Evolutionary conservation across 2,329 filamentous ascomycete genomes (phyloP).

Genomic region (Apiospora phragmitis): DNA sequence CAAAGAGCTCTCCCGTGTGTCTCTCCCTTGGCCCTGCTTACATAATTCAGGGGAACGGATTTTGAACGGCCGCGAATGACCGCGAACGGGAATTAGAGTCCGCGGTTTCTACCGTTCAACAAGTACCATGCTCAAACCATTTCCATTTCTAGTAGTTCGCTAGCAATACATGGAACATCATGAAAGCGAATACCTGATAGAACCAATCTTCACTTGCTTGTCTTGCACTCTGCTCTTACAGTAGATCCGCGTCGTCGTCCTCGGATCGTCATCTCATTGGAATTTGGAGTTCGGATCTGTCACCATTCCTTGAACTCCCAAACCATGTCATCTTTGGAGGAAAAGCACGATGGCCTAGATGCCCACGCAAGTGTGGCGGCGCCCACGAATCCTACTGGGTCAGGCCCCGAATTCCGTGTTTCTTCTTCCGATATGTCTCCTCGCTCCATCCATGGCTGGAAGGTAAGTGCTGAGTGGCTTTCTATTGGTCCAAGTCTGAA

Average conservation of each 20-base stretch:
- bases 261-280: background rate
- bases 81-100: background rate
- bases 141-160: background rate
- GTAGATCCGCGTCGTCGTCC: background rate
- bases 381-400: background rate
- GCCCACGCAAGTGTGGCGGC: background rate
- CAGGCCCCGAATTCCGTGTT: background rate
- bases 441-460: background rate
- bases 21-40: background rate
- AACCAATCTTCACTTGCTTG: background rate
- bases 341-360: background rate
- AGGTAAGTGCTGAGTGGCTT: background rate
- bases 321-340: background rate
- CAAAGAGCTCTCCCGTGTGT: background rate
- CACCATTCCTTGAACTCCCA: background rate
- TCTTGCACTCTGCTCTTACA: background rate
- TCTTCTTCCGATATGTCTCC: background rate
- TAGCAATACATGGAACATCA: background rate
- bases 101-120: background rate
- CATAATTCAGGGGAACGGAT: background rate
- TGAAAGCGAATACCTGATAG: background rate
- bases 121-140: background rate
- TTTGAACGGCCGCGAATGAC: background rate
- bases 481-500: background rate
- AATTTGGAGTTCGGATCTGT: background rate